Conservation (phyloP, 1,139 yeast species). For the Pichia sp. region DNA sequence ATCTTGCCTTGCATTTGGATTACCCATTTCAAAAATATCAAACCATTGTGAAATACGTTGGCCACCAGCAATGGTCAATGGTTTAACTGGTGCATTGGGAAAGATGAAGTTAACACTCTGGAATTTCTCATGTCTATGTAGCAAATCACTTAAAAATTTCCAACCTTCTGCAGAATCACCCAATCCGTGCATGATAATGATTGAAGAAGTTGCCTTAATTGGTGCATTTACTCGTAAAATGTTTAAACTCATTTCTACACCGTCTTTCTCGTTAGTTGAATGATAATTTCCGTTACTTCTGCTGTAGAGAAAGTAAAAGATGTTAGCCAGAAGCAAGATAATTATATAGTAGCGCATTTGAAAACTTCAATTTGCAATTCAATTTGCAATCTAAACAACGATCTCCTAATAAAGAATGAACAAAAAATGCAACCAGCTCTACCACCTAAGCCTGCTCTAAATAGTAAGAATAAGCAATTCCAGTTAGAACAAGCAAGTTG, state of each 20-base stretch:
- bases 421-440: not conserved
- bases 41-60: slow-evolving; percentile 81
- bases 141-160: slow-evolving; percentile 61
- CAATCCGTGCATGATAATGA: slow-evolving; percentile 81
- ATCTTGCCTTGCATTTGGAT: slow-evolving; percentile 46
- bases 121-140: slow-evolving; percentile 37
- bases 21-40: slow-evolving; percentile 58
- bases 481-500: not conserved
- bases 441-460: slow-evolving; percentile 1
- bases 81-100: slow-evolving; percentile 78
- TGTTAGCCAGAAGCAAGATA: not conserved
- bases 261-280: not conserved
- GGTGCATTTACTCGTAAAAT: slow-evolving; percentile 21
- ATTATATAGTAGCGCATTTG: no score
- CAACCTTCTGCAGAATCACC: slow-evolving; percentile 92
- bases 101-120: slow-evolving; percentile 69
- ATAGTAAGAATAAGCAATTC: not conserved
- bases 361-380: not conserved
- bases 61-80: slow-evolving; percentile 66
- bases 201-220: slow-evolving; percentile 43
- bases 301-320: not conserved
- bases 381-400: no score
- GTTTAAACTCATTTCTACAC: slow-evolving; percentile 9
- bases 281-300: not conserved
- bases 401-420: not conserved